Evolutionary conservation across 2,329 filamentous ascomycete genomes (phyloP).

Genomic region (Phyllachora maydis): DNA sequence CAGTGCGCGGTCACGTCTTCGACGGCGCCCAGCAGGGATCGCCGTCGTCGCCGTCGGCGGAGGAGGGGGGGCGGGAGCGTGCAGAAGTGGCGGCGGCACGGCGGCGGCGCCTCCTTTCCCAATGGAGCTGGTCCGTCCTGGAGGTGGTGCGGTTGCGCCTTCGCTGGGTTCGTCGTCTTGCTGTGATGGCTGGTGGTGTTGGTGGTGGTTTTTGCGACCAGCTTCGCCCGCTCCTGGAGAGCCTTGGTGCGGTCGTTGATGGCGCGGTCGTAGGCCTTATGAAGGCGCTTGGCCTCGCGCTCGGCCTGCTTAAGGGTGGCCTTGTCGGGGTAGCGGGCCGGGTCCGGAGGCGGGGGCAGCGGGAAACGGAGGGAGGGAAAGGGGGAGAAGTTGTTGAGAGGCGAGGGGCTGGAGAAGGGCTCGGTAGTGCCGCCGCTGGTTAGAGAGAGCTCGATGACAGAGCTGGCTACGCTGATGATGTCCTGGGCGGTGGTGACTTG

Average conservation of each 20-base stretch:
- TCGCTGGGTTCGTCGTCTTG: too few relatives aligned
- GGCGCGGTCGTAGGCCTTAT: constrained; percentile 45
- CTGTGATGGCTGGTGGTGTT: too few relatives aligned
- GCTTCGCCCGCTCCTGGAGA: constrained; percentile 39
- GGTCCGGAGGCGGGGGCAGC: constrained; percentile 29
- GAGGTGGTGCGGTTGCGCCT: constrained; percentile 13
- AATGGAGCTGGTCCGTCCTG: constrained; percentile 3
- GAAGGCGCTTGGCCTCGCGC: constrained; percentile 39
- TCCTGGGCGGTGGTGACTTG: too few relatives aligned
- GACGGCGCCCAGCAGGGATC: constrained; percentile 60
- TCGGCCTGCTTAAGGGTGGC: constrained; percentile 46
- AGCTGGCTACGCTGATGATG: too few relatives aligned
- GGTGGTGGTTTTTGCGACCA: constrained; percentile 36
- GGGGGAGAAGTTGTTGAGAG: not conserved
- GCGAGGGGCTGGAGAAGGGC: constrained; percentile 1
- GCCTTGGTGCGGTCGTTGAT: constrained; percentile 45
- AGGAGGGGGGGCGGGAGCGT: constrained; percentile 45
- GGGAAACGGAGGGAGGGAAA: constrained; percentile 22
- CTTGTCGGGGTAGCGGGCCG: constrained; percentile 39
- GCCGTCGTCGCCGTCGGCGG: constrained; percentile 27
- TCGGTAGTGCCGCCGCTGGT: constrained; percentile 1
- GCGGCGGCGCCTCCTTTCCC: constrained; percentile 11
- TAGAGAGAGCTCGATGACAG: too few relatives aligned
- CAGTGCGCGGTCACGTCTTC: constrained; percentile 79
- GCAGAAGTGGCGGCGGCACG: constrained; percentile 52